phyloP scores from a whole-genome alignment of 352 stramenopile species.

The Globisporangium polare region DNA sequence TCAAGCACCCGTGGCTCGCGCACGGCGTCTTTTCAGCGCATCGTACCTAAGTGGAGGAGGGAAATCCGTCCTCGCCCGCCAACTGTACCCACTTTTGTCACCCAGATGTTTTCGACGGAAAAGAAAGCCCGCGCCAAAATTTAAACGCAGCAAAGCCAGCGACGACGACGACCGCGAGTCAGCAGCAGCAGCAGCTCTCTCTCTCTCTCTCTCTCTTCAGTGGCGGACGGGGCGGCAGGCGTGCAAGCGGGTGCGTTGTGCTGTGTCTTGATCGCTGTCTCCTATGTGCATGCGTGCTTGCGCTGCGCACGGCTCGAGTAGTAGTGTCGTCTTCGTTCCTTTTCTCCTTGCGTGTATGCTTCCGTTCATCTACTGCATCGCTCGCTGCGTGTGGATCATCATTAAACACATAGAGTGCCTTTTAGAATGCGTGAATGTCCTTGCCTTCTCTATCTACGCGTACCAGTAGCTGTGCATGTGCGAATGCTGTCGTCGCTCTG shows the following conservation, averaged over 20 bases:
- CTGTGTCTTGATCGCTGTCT: not conserved
- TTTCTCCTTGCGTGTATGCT: not conserved
- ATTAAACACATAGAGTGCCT: conserved; percentile 4
- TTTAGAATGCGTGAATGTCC: not conserved
- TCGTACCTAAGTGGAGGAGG: conserved; percentile 27
- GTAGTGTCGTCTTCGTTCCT: not conserved
- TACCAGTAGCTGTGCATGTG: not conserved
- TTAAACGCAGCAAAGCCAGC: conserved; percentile 7
- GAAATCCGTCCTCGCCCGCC: not conserved
- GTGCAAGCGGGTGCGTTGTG: not conserved
- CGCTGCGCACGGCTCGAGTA: not conserved
- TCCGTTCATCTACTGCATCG: not conserved
- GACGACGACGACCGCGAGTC: not conserved
- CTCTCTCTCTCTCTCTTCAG: too few relatives aligned
- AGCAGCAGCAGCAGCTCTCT: not conserved
- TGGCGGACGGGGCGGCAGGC: not conserved
- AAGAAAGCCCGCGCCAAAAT: conserved; percentile 13
- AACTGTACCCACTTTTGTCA: conserved; percentile 17
- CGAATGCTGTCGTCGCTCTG: not conserved
- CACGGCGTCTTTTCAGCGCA: conserved; percentile 48
- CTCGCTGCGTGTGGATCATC: not conserved
- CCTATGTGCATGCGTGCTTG: not conserved
- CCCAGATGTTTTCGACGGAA: not conserved
- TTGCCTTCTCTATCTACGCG: not conserved
- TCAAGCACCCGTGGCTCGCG: conserved; percentile 65